A percentile compares a stretch with the other conserved stretches of the same genome.
Evolutionary conservation across 495 filamentous ascomycete genomes (phyloP).

Genomic region (Aspergillus bridgeri): DNA sequence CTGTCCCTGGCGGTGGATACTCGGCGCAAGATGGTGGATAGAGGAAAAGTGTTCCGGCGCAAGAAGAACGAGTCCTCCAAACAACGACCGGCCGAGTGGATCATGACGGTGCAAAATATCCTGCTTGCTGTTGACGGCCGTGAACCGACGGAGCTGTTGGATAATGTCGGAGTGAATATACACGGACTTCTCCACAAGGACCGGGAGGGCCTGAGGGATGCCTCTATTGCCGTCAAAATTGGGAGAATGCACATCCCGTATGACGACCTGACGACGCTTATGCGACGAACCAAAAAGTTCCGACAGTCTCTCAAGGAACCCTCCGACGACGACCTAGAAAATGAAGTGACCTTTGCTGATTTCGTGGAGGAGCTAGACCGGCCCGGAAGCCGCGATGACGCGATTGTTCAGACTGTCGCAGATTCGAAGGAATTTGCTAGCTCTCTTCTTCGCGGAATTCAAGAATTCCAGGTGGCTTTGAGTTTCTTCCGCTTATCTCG

Average conservation of each 20-base stretch:
- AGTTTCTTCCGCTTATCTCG: constrained; percentile 88
- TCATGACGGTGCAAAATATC: constrained; percentile 77
- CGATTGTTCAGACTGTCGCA: constrained; percentile 78
- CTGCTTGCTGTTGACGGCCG: constrained; percentile 81
- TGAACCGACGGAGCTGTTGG: constrained; percentile 84
- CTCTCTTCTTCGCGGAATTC: constrained; percentile 86
- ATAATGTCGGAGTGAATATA: constrained; percentile 81
- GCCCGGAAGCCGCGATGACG: constrained; percentile 69
- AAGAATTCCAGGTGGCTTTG: constrained; percentile 93
- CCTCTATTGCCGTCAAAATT: constrained; percentile 84
- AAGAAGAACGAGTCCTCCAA: constrained; percentile 65
- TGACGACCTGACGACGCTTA: constrained; percentile 72
- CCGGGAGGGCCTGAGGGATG: constrained; percentile 82
- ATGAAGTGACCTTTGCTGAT: constrained; percentile 65
- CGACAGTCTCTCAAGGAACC: constrained; percentile 28
- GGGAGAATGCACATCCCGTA: constrained; percentile 86
- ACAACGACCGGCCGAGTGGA: constrained; percentile 90
- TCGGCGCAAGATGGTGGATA: constrained; percentile 82
- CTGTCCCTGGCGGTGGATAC: constrained; percentile 88
- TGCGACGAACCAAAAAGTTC: constrained; percentile 46
- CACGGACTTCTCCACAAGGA: constrained; percentile 91
- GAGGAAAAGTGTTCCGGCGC: constrained; percentile 85
- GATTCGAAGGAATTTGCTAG: constrained; percentile 91
- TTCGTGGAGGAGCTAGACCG: constrained; percentile 75
- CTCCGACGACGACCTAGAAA: constrained; percentile 37